A percentile compares a stretch with the other conserved stretches of the same genome.
These are phyloP conservation scores for Aegilops longissima DNA, from an alignment of 176 grass and related monocot species.

Conservation along the genomic window DNA sequence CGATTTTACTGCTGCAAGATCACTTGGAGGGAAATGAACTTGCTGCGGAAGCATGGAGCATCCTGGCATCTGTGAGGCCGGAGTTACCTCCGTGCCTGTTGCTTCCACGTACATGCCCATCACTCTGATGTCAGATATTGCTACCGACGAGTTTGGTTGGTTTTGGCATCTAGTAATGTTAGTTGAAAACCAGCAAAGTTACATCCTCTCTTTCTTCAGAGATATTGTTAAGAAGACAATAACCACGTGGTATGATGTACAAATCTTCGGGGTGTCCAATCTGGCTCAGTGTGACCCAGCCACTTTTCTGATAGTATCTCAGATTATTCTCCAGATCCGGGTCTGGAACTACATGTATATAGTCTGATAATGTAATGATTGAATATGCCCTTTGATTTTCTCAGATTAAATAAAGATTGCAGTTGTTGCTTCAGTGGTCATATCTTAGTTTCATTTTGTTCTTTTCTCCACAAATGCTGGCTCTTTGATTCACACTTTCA, in stretches of 20 bases:
- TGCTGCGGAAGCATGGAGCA: neutral
- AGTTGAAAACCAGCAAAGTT: neutral
- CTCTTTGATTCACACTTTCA: neutral
- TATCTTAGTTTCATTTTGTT: neutral
- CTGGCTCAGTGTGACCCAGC: neutral
- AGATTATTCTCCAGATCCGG: neutral
- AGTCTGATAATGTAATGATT: neutral
- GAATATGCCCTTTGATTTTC: neutral
- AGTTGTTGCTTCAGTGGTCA: neutral
- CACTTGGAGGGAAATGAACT: neutral
- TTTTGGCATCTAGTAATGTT: neutral
- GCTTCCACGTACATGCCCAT: neutral
- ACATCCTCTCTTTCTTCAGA: too few relatives aligned
- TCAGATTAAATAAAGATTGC: neutral
- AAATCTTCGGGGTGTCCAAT: neutral
- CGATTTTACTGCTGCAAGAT: neutral
- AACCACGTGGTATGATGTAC: neutral
- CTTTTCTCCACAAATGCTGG: neutral
- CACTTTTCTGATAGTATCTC: neutral
- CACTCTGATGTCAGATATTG: neutral
- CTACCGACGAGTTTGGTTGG: neutral
- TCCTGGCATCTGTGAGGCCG: neutral
- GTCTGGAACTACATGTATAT: neutral
- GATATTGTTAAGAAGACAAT: too few relatives aligned
- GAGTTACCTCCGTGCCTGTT: neutral